These are phyloP conservation scores for Capronia epimyces DNA, from an alignment of 2,329 filamentous ascomycete species.

Conservation along the genomic window DNA sequence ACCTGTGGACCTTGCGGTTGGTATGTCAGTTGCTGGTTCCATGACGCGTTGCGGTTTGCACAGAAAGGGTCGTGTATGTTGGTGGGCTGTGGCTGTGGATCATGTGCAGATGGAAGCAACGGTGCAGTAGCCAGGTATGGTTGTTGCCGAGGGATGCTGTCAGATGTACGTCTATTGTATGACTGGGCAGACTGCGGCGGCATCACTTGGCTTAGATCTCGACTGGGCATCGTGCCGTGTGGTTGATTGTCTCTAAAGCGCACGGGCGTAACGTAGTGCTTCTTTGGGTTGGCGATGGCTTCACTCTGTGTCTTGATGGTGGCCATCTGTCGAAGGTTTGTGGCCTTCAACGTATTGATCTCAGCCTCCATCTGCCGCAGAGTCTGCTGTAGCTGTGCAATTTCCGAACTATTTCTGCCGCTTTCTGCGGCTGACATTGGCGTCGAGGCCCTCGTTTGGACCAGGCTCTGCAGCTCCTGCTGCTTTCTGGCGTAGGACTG, in stretches of 20 bases:
- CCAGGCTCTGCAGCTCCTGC: conserved; percentile 16
- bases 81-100: not conserved
- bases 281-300: conserved; percentile 16
- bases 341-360: conserved; percentile 6
- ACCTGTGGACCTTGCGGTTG: not conserved
- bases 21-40: not conserved
- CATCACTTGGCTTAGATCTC: not conserved
- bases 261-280: conserved; percentile 12
- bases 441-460: conserved; percentile 14
- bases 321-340: conserved; percentile 9
- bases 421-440: conserved; percentile 18
- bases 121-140: no score
- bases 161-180: no score
- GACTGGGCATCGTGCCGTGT: conserved; percentile 2
- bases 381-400: conserved; percentile 4
- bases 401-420: conserved; percentile 12
- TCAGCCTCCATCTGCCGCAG: conserved; percentile 11
- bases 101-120: not conserved
- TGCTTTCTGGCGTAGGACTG: conserved; percentile 12
- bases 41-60: not conserved
- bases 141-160: no score
- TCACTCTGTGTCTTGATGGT: conserved; percentile 22
- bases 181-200: no score
- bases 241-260: conserved; percentile 1
- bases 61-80: not conserved